These are phyloP conservation scores for Saccharomyces hybrid DNA, from an alignment of 1,139 yeast genomes.

Conservation along the genomic window DNA sequence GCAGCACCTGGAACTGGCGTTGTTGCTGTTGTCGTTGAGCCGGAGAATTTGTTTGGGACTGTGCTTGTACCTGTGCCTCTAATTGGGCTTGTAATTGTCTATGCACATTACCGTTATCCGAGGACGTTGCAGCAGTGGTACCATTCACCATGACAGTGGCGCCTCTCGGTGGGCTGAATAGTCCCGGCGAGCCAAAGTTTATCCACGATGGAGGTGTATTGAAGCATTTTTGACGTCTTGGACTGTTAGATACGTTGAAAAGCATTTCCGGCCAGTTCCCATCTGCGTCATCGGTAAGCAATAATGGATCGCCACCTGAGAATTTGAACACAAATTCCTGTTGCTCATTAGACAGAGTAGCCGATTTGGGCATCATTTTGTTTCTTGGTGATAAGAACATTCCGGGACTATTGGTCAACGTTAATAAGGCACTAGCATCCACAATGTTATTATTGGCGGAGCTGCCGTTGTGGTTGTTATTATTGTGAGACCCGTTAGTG, in stretches of 20 bases:
- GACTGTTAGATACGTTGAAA: slow-evolving; percentile 18
- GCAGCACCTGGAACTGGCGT: slow-evolving; percentile 14
- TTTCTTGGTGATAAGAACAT: slow-evolving; percentile 17
- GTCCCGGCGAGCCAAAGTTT: slow-evolving; percentile 16
- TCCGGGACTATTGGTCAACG: slow-evolving; percentile 14
- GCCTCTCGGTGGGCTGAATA: slow-evolving; percentile 9
- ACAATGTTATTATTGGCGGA: slow-evolving; percentile 2
- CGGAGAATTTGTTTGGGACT: slow-evolving; percentile 1
- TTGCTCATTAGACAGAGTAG: slow-evolving; percentile 10
- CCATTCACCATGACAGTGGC: slow-evolving; percentile 4
- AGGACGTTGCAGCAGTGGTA: neutral
- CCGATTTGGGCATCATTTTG: slow-evolving; percentile 14
- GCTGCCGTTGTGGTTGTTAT: neutral
- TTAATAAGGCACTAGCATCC: slow-evolving; percentile 11
- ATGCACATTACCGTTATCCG: neutral
- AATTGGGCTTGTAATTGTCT: slow-evolving; percentile 1
- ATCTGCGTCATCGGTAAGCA: slow-evolving; percentile 24
- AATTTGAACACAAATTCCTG: slow-evolving; percentile 21
- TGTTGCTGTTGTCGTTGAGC: slow-evolving; percentile 1
- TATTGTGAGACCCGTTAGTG: neutral
- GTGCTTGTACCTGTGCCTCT: slow-evolving; percentile 1
- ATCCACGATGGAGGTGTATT: slow-evolving; percentile 29
- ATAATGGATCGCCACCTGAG: slow-evolving; percentile 26
- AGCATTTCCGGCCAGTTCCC: slow-evolving; percentile 21
- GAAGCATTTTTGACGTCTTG: slow-evolving; percentile 17